A percentile compares a stretch with the other conserved stretches of the same genome.
Conservation (phyloP, 805 yeast genomes). For the Hermanozyma aechmeae region DNA sequence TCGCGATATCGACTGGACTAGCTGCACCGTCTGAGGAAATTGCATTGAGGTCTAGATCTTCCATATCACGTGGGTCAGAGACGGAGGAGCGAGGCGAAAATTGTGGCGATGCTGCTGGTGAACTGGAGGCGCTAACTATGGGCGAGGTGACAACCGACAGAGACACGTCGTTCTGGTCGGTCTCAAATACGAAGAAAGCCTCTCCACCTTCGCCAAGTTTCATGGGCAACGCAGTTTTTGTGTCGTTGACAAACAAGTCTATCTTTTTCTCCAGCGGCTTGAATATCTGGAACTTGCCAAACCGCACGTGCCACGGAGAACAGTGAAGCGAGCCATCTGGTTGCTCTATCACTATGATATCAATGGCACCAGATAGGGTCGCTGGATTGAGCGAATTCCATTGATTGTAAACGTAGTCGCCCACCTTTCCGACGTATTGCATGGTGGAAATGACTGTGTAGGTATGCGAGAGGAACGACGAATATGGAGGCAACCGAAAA, state of each 20-base stretch:
- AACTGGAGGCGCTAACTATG: conserved; percentile 55
- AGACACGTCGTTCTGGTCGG: conserved; percentile 57
- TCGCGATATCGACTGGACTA: too few species aligned
- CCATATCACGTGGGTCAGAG: neutral
- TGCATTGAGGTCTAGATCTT: neutral
- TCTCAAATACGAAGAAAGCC: conserved; percentile 93
- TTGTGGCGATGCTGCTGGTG: conserved; percentile 42
- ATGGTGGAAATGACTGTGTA: too few species aligned
- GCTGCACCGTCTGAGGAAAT: too few species aligned
- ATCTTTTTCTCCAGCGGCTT: conserved; percentile 95
- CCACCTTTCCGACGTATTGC: conserved; percentile 96
- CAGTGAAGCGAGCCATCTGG: conserved; percentile 74
- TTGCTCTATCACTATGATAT: conserved; percentile 89
- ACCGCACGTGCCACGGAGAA: conserved; percentile 94
- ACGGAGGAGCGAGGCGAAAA: conserved; percentile 8
- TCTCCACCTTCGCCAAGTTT: conserved; percentile 97
- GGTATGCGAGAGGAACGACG: too few species aligned
- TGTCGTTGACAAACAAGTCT: conserved; percentile 78
- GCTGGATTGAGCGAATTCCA: conserved; percentile 98
- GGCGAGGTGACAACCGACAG: conserved; percentile 79
- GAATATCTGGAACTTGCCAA: conserved; percentile 87
- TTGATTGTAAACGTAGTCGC: conserved; percentile 90
- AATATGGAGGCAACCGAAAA: too few species aligned
- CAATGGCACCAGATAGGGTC: conserved; percentile 94
- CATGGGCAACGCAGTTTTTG: conserved; percentile 80